Evolutionary conservation across 345 rosid species (phyloP), one percentile per base, ranked within the genome.

Genomic region (Salix dunnii): DNA sequence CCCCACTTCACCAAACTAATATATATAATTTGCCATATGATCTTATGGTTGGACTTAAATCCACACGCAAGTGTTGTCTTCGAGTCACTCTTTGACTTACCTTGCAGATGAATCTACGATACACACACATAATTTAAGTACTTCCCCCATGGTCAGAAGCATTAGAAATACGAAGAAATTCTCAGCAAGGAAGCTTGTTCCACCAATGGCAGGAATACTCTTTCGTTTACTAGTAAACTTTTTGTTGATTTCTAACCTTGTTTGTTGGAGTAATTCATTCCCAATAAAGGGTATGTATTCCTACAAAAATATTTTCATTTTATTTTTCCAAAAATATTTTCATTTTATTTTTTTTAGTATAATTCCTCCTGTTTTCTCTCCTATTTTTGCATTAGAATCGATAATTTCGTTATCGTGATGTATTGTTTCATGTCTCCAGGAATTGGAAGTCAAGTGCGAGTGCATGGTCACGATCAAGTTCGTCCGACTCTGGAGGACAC

Each of bases 201-300:
- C 7, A 67, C 73, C 71, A 70, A 89, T 89, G 93, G 90, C 85
- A 63, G 72, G 81, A 73, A 74, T 74, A 72, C 28, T 67, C 64
- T 72, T 86, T 70, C 84, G 79, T 23, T 73, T 86, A 25, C 69
- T 89, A 4, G 64, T 88, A 38, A 72, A 81, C 69, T 42, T 83
- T 21, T 58, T 92, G 73, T 75, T 78, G 61, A 18, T 85, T 18
- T 87, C 86, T 80, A 81, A 76, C 20, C 78, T 84, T 23, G 23
- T 81, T 70, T 73, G 69, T 73, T 67, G 55, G 48, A 61, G 49
- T 16, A 13, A 82, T 67, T 88, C 91, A 31, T 79, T 74, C 53
- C 88, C 90, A 28, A 46, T 68, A 49, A 69, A 88, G 75, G 87
- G 90, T 87, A 86, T 79, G 74, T 73, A 70, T 23, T 83, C 21